Evolutionary conservation across 139 green algal genomes (phyloP).

Genomic region (Pycnococcus provasolii): DNA sequence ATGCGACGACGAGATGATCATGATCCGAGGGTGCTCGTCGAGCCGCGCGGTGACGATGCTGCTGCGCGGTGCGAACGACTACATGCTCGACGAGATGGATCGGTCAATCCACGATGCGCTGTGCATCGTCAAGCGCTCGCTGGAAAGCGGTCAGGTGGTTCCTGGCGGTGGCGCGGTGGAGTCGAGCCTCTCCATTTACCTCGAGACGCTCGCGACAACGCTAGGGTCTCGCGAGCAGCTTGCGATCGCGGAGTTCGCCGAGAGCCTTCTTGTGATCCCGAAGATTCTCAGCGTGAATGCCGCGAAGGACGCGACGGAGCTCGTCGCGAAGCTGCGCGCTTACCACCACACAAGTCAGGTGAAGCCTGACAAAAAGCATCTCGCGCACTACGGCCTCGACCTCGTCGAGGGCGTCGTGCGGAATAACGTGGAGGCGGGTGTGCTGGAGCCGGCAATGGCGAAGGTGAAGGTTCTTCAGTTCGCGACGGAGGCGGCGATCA

Average conservation of each 20-base stretch:
- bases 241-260: slow-evolving; percentile 86
- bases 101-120: slow-evolving; percentile 90
- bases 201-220: slow-evolving; percentile 90
- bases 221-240: slow-evolving; percentile 92
- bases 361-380: slow-evolving; percentile 47
- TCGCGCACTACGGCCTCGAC: slow-evolving; percentile 44
- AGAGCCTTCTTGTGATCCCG: slow-evolving; percentile 63
- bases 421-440: slow-evolving; percentile 86
- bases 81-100: slow-evolving; percentile 98
- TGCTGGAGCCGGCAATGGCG: slow-evolving; percentile 86
- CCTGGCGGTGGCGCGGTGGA: slow-evolving; percentile 85
- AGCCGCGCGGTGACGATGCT: slow-evolving; percentile 60
- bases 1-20: slow-evolving; percentile 65
- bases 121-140: slow-evolving; percentile 93
- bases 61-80: slow-evolving; percentile 93
- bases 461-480: slow-evolving; percentile 99
- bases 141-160: slow-evolving; percentile 73
- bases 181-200: slow-evolving; percentile 79
- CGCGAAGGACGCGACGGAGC: slow-evolving; percentile 86
- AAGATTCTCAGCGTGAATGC: slow-evolving; percentile 92
- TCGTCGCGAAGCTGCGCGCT: slow-evolving; percentile 83
- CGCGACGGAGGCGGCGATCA: slow-evolving; percentile 97
- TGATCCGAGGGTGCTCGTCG: slow-evolving; percentile 57
- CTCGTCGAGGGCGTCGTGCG: slow-evolving; percentile 37
- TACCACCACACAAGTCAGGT: slow-evolving; percentile 85